Evolutionary conservation across 352 stramenopile species (phyloP), one percentile per base, ranked within the genome.

Genomic region (Elongisporangium anandrum): DNA sequence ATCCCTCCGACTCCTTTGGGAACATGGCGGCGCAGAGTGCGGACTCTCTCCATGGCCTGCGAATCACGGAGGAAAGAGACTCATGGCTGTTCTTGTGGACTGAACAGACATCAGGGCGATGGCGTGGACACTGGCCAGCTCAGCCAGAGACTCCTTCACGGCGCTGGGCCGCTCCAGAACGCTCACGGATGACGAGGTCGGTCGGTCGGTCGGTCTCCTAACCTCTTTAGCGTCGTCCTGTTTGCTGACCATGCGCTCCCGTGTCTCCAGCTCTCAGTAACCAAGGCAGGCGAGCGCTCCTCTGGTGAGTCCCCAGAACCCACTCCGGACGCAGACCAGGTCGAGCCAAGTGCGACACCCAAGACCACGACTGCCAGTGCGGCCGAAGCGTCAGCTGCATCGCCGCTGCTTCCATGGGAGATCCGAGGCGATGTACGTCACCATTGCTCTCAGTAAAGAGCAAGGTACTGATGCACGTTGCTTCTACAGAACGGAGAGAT

Each of bases 371-470:
- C 57, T 59, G 51, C 39, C 53, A n/a, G 45, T 23, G 4, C 57
- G n/a, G n/a, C 54, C 45, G 22, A 69, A 59, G 34, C 60, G 53
- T 21, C 50, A 49, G 45, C 56, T 5, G 2, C 23, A 4, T 9
- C 53, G 22, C 64, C 53, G 10, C 21, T 87, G 56, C 66, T 88
- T 15, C 78, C 78, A 2, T 88, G 78, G 78, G 76, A 90, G 53
- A 63, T 72, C 9, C 60, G 57, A 19, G 59, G 68, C 22, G 72
- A 75, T 24, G 64, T 41, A 41, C 29, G 29, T 41, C 4, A 2
- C 29, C 9, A 41, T 8, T 8, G 6, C 29, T 13, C 29, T 8
- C 29, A 41, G 4, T 8, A 41, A 15, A 13, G 7, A 8, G 24
- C 9, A 8, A 13, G 1, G 9, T 4, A 41, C 29, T 41, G 9